phyloP scores from a whole-genome alignment of 306 rosid genomes.

The Vigna mungo region DNA sequence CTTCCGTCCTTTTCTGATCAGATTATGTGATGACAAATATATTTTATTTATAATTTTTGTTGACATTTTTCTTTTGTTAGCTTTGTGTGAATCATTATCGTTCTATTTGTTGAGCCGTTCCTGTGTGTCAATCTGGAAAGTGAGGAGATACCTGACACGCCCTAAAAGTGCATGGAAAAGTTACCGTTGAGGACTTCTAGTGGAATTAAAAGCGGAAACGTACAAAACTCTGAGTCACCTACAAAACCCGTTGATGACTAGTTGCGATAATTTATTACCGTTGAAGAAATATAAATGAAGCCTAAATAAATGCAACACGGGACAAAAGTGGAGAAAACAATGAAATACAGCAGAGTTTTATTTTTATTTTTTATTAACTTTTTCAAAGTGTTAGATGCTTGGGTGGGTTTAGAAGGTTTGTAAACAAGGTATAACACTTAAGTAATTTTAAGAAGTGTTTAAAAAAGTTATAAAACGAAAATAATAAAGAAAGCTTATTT shows the following conservation, averaged over 20 bases:
- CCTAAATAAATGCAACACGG: conserved; percentile 13
- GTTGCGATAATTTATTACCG: background rate
- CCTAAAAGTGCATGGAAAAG: conserved; percentile 29
- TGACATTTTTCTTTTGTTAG: background rate
- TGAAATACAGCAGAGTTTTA: no score
- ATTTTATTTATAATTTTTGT: background rate
- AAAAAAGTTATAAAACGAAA: no score
- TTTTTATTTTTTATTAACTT: no score
- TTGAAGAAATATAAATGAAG: conserved; percentile 2
- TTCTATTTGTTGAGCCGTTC: conserved; percentile 18
- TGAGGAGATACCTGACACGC: background rate
- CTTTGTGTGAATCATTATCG: background rate
- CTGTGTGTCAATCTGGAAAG: background rate
- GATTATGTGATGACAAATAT: conserved; percentile 54
- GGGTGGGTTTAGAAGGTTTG: no score
- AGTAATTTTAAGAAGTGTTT: no score
- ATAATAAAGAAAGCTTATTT: no score
- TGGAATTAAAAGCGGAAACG: background rate
- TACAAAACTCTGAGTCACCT: background rate
- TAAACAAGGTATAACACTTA: no score
- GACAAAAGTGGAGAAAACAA: background rate
- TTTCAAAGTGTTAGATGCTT: no score
- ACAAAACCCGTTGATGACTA: background rate
- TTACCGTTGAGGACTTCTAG: conserved; percentile 17
- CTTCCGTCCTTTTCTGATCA: conserved; percentile 82